phyloP scores from a whole-genome alignment of 106 monocot species.

The Allium sativum region DNA sequence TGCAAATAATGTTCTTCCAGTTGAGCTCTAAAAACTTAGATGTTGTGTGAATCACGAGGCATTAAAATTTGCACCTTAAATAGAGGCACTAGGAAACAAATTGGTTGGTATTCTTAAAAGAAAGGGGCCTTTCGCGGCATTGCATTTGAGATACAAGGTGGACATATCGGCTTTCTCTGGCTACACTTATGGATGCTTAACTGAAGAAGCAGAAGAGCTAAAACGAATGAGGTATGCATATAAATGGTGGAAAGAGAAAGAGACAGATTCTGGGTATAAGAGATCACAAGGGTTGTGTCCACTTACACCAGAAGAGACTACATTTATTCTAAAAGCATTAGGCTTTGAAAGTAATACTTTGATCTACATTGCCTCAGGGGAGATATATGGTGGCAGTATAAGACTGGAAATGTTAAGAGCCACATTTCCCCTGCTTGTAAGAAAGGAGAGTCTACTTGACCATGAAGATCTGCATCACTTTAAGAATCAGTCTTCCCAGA shows the following conservation, averaged over 20 bases:
- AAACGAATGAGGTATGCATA: slow-evolving; percentile 92
- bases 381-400: slow-evolving; percentile 65
- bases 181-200: slow-evolving; percentile 74
- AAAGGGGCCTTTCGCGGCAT: slow-evolving; percentile 62
- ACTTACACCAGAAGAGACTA: slow-evolving; percentile 80
- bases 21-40: slow-evolving; percentile 74
- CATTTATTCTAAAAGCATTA: slow-evolving; percentile 60
- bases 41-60: slow-evolving; percentile 90
- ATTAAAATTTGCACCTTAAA: slow-evolving; percentile 71
- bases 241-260: slow-evolving; percentile 98
- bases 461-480: slow-evolving; percentile 53
- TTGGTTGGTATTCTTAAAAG: slow-evolving; percentile 44
- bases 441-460: slow-evolving; percentile 78
- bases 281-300: slow-evolving; percentile 84
- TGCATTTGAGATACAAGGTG: slow-evolving; percentile 98
- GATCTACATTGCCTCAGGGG: slow-evolving; percentile 90
- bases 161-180: slow-evolving; percentile 98
- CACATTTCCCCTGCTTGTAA: slow-evolving; percentile 71
- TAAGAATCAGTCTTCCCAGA: slow-evolving; percentile 76
- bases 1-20: slow-evolving; percentile 77
- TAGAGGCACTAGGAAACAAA: slow-evolving; percentile 78
- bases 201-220: slow-evolving; percentile 76
- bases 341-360: slow-evolving; percentile 49
- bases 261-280: slow-evolving; percentile 64
- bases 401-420: slow-evolving; percentile 39